These are phyloP conservation scores for Rhazya stricta DNA, from an alignment of 257 asterid species.

Conservation along the genomic window DNA sequence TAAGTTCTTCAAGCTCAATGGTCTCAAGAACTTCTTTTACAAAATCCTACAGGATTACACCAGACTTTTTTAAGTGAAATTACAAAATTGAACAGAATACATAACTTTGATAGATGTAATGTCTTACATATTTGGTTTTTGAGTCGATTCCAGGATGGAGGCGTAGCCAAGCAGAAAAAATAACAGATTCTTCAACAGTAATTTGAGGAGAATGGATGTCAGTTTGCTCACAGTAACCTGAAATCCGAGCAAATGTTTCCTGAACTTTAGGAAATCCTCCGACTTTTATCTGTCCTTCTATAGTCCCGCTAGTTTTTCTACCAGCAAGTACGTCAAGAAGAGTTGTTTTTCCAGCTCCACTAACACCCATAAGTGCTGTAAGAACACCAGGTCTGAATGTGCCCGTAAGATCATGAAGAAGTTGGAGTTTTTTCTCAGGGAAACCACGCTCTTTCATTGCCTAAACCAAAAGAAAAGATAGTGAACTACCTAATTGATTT, in stretches of 20 bases:
- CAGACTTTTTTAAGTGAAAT: background rate
- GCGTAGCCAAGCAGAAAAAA: slow-evolving; percentile 61
- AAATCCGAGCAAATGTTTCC: slow-evolving; percentile 45
- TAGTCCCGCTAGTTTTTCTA: slow-evolving; percentile 45
- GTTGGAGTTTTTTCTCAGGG: slow-evolving; percentile 37
- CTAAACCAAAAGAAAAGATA: slow-evolving; percentile 25
- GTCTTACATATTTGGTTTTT: slow-evolving; percentile 40
- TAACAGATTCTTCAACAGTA: slow-evolving; percentile 51
- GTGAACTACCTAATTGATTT: slow-evolving; percentile 17
- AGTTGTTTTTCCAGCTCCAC: slow-evolving; percentile 65
- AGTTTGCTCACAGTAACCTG: slow-evolving; percentile 59
- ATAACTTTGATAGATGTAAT: background rate
- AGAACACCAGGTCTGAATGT: slow-evolving; percentile 59
- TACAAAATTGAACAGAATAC: background rate
- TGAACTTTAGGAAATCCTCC: slow-evolving; percentile 64
- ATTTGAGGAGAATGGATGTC: slow-evolving; percentile 59
- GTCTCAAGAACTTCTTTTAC: slow-evolving; percentile 57
- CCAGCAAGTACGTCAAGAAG: slow-evolving; percentile 64
- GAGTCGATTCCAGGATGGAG: slow-evolving; percentile 40
- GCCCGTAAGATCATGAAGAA: slow-evolving; percentile 49
- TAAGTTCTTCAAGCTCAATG: slow-evolving; percentile 52
- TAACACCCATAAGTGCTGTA: slow-evolving; percentile 64
- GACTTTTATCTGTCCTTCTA: slow-evolving; percentile 45
- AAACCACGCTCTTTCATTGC: slow-evolving; percentile 53
- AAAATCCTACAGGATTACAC: slow-evolving; percentile 33